Percentiles rank a stretch among this genome's conserved stretches.
Conservation (phyloP, 441 rosid genomes). For the Mallotus japonicus region DNA sequence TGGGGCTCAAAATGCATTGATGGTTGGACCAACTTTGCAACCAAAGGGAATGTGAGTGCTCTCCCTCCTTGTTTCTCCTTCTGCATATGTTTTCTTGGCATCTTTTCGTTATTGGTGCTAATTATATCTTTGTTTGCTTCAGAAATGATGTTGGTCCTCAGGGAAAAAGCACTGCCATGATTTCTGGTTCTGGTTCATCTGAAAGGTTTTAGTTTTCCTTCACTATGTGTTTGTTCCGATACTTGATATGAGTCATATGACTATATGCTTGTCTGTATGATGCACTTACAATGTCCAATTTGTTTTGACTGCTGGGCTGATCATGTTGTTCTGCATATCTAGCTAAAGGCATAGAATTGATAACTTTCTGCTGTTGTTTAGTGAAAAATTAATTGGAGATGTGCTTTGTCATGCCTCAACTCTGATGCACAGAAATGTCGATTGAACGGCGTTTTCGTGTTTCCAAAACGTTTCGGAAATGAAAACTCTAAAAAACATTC, state of each 20-base stretch:
- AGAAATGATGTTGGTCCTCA: constrained; percentile 57
- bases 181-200: constrained; percentile 62
- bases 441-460: too few species aligned
- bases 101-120: constrained; percentile 3
- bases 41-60: constrained; percentile 56
- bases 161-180: constrained; percentile 61
- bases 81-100: background rate
- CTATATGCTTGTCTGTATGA: background rate
- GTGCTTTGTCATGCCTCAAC: background rate
- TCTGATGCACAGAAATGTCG: too few species aligned
- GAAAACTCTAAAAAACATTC: too few species aligned
- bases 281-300: background rate
- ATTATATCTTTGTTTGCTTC: constrained; percentile 11
- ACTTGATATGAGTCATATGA: background rate
- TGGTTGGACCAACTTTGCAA: constrained; percentile 80
- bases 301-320: background rate
- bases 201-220: constrained; percentile 57
- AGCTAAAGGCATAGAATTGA: background rate
- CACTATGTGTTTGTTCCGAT: background rate
- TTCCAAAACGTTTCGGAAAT: too few species aligned
- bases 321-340: background rate
- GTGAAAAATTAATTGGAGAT: background rate
- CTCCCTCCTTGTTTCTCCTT: background rate
- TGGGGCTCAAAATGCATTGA: constrained; percentile 60
- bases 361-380: background rate